phyloP scores from a whole-genome alignment of 2,329 filamentous ascomycete species.

The Sphaerulina musiva region DNA sequence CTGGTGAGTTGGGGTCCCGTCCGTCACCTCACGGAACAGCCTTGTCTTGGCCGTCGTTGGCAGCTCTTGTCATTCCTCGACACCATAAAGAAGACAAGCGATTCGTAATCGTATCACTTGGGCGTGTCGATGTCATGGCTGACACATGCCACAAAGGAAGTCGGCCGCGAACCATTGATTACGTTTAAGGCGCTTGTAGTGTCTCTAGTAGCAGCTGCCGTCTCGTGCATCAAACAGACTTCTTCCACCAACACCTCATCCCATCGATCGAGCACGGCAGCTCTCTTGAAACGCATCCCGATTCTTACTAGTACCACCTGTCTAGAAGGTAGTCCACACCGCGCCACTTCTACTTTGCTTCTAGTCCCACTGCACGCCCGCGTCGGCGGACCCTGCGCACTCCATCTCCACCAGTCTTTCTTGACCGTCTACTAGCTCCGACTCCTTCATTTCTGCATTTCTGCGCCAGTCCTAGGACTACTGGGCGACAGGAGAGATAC shows the following conservation, averaged over 20 bases:
- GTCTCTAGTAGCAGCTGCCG: neutral
- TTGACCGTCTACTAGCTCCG: neutral
- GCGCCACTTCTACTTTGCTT: neutral
- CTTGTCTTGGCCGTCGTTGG: conserved; percentile 1
- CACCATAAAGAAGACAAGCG: neutral
- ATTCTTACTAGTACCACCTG: conserved; percentile 2
- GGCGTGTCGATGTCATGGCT: neutral
- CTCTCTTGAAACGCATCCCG: neutral
- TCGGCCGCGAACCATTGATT: neutral
- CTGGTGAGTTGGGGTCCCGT: neutral
- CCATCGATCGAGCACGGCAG: neutral
- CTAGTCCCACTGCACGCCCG: neutral
- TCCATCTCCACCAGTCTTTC: neutral
- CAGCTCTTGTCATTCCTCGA: conserved; percentile 8
- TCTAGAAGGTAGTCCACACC: too few species aligned
- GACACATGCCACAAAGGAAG: neutral
- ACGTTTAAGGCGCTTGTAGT: neutral
- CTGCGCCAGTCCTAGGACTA: neutral
- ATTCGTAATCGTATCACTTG: neutral
- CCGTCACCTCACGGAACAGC: neutral
- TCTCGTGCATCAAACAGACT: neutral
- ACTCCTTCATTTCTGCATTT: conserved; percentile 1
- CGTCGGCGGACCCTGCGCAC: conserved; percentile 7
- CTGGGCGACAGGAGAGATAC: neutral
- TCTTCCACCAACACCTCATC: neutral